These are phyloP conservation scores for Scorias spongiosa DNA, from an alignment of 2,329 filamentous ascomycete species.

Conservation along the genomic window DNA sequence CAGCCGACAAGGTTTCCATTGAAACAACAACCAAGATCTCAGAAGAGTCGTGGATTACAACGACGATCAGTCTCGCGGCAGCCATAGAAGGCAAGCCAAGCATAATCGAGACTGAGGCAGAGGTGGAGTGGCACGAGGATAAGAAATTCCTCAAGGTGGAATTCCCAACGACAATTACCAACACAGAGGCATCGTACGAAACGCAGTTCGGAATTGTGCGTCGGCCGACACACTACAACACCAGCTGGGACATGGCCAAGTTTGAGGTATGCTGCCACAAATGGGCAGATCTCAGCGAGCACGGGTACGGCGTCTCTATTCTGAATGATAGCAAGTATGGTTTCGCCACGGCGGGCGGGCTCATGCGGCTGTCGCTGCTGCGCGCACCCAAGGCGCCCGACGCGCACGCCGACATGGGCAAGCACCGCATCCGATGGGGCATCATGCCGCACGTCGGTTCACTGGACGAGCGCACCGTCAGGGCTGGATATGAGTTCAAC, in stretches of 20 bases:
- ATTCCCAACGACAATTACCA: slow-evolving; percentile 82
- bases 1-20: slow-evolving; percentile 63
- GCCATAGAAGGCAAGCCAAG: slow-evolving; percentile 45
- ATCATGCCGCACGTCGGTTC: slow-evolving; percentile 70
- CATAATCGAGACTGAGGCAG: slow-evolving; percentile 62
- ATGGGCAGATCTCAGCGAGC: slow-evolving; percentile 79
- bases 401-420: slow-evolving; percentile 79
- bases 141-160: slow-evolving; percentile 99
- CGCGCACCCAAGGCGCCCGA: slow-evolving; percentile 86
- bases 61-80: slow-evolving; percentile 65
- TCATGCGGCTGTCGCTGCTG: slow-evolving; percentile 79
- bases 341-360: slow-evolving; percentile 74
- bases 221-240: slow-evolving; percentile 95
- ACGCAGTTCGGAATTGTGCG: slow-evolving; percentile 82
- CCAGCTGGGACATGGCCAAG: slow-evolving; percentile 93
- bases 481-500: slow-evolving; percentile 82
- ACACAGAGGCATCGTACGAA: slow-evolving; percentile 88
- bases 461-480: slow-evolving; percentile 58
- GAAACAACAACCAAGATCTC: slow-evolving; percentile 78
- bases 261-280: slow-evolving; percentile 95
- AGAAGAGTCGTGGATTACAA: slow-evolving; percentile 70
- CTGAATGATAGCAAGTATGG: slow-evolving; percentile 95
- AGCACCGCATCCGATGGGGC: slow-evolving; percentile 73
- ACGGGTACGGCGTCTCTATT: slow-evolving; percentile 79
- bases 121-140: slow-evolving; percentile 92